Evolutionary conservation across 805 yeast genomes (phyloP), one percentile per base, ranked within the genome.

Genomic region (Candida multigemmis): DNA sequence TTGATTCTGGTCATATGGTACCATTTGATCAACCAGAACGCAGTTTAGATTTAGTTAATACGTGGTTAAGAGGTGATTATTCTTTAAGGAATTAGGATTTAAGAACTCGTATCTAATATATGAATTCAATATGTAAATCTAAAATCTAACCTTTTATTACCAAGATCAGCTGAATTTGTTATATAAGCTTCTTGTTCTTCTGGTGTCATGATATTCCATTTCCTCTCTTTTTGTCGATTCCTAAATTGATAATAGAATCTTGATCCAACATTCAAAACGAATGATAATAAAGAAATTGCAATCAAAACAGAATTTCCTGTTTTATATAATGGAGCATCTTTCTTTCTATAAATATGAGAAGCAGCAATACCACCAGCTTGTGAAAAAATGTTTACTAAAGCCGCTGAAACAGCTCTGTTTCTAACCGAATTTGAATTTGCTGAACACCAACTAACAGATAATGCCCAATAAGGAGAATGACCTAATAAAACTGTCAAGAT

Each of bases 111-210:
- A n/a, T n/a, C n/a, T n/a, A n/a, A n/a, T n/a, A n/a, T n/a, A n/a
- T n/a, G n/a, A 17, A 10, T 17, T 11, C 12, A 55, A 27, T 55
- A 51, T 24, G 37, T 52, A 28, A 57, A 57, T 14, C 51, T 35
- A 33, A 56, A 57, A 28, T 79, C 81, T 22, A 79, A 51, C 15
- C 85, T 53, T 40, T 63, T 64, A 37, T 68, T 71, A 6, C 84
- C 84, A 16, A 46, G 51, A 38, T 75, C 80, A 0, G 39, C 53
- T 2, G 78, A 62, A 8, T 43, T 55, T 10, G 29, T 32, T 13
- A 60, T 39, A 44, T 79, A 79, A 1, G 58, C 47, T 3, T 51
- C 60, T 36, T 61, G 61, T 43, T 77, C 74, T 21, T 70, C 74
- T 3, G 32, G 40, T 1, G 70, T 45, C 65, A 74, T 36, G 1